Evolutionary conservation across 2,329 filamentous ascomycete species (phyloP), one percentile per base, ranked within the genome.

Genomic region (Incumbomyces lentus): DNA sequence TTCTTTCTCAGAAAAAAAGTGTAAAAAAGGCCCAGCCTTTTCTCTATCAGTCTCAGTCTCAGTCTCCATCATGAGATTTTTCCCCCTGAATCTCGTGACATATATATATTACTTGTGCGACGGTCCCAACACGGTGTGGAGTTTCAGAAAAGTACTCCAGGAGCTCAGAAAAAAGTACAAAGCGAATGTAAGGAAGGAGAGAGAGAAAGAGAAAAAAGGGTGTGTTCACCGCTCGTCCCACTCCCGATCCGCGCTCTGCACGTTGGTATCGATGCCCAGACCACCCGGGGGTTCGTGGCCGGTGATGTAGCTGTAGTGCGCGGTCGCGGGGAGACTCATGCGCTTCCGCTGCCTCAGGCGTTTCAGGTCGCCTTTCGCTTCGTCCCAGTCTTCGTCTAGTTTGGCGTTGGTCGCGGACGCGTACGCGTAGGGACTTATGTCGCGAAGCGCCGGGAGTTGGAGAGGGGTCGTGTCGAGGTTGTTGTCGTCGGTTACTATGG

Each of bases 351-450:
- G 19, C 30, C 40, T 42, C 40, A 42, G n/a, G 26, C 14, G 16
- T 13, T 42, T 42, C 26, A 42, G 32, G 32, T 42, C 40, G 8
- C 40, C 40, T 19, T 42, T 42, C 40, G 40, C 40, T 33, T 42
- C 40, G 17, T 42, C 29, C 12, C 17, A 29, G 19, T 42, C 29
- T 29, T 42, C 40, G n/a, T n/a, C 26, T 6, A 13, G 12, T 3
- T 8, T 16, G 12, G n/a, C 30, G 29, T 33, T 33, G 3, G n/a
- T 17, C 22, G 33, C 14, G 5, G 18, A 8, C 11, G 39, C 40
- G 19, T 42, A n/a, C 11, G 40, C 40, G 19, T 42, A 42, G 4
- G 40, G 40, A 13, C 14, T 32, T 2, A 42, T 32, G 10, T 42
- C 40, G 12, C 40, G 26, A 11, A n/a, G 19, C 10, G 29, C 29